Evolutionary conservation across 768 basidiomycete species (phyloP).

Genomic region (Lentinula lateritia): DNA sequence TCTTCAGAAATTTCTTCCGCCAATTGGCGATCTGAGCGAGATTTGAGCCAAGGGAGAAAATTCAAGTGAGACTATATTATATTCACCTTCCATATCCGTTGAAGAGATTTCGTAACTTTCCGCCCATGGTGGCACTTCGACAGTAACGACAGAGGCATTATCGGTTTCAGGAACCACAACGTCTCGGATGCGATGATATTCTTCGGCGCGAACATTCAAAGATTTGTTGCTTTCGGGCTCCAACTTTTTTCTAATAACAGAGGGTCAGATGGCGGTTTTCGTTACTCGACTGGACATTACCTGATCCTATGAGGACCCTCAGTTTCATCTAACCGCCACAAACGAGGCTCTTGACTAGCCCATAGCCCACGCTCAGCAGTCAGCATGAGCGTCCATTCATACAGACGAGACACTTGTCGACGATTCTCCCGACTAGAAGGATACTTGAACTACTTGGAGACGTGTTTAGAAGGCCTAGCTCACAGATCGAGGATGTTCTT

Average conservation of each 20-base stretch:
- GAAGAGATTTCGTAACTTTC: conserved; percentile 66
- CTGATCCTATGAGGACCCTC: conserved; percentile 86
- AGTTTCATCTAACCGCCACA: conserved; percentile 87
- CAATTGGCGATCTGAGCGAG: conserved; percentile 43
- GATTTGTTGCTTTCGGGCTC: conserved; percentile 54
- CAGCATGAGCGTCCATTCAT: conserved; percentile 56
- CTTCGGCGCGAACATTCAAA: conserved; percentile 43
- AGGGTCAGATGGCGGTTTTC: neutral
- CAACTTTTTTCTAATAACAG: conserved; percentile 58
- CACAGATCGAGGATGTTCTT: conserved; percentile 74
- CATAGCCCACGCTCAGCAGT: conserved; percentile 81
- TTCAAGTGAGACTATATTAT: neutral
- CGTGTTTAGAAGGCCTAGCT: conserved; percentile 15
- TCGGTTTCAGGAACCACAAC: conserved; percentile 50
- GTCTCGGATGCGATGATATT: conserved; percentile 37
- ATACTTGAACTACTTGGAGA: neutral
- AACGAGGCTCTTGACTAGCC: conserved; percentile 46
- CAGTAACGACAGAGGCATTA: conserved; percentile 40
- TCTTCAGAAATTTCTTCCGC: conserved; percentile 81
- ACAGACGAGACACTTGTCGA: conserved; percentile 56
- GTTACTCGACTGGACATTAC: conserved; percentile 26
- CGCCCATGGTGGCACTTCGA: conserved; percentile 70
- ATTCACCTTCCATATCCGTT: conserved; percentile 47
- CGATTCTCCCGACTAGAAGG: conserved; percentile 67
- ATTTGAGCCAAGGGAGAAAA: neutral